phyloP scores from a whole-genome alignment of 768 basidiomycete species.

The Neoboletus magnificus region DNA sequence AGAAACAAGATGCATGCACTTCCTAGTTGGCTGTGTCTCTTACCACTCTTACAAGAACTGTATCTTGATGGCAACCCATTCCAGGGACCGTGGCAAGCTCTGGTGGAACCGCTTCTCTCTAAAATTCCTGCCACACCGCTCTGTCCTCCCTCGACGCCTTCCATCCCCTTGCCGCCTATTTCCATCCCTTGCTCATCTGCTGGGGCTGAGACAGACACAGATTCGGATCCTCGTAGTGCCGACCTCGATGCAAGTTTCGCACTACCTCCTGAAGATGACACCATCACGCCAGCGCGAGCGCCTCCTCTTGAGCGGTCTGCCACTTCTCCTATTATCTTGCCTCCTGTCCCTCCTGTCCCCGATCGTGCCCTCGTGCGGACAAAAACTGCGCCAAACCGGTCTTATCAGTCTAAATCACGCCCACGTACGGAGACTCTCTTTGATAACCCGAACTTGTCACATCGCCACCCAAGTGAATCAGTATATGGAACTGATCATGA shows the following conservation, averaged over 20 bases:
- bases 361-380: slow-evolving; percentile 60
- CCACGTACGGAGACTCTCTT: slow-evolving; percentile 30
- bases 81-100: slow-evolving; percentile 86
- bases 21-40: slow-evolving; percentile 92
- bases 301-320: slow-evolving; percentile 50
- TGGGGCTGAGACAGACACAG: slow-evolving; percentile 47
- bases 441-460: slow-evolving; percentile 19
- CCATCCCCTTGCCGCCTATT: slow-evolving; percentile 49
- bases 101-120: slow-evolving; percentile 80
- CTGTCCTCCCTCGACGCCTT: slow-evolving; percentile 66
- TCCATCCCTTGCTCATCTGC: slow-evolving; percentile 45
- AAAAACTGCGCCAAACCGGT: slow-evolving; percentile 66
- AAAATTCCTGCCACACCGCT: slow-evolving; percentile 56
- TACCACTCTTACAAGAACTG: slow-evolving; percentile 80
- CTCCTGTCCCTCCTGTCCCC: slow-evolving; percentile 17
- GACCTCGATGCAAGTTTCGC: slow-evolving; percentile 30
- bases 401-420: slow-evolving; percentile 46
- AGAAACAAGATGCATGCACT: slow-evolving; percentile 85
- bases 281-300: slow-evolving; percentile 63
- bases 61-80: slow-evolving; percentile 97
- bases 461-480: slow-evolving; percentile 36
- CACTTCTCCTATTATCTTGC: slow-evolving; percentile 44
- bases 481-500: slow-evolving; percentile 52
- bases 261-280: slow-evolving; percentile 57
- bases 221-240: slow-evolving; percentile 50